Evolutionary conservation across 495 filamentous ascomycete species (phyloP).

Genomic region (Parathielavia appendiculata): DNA sequence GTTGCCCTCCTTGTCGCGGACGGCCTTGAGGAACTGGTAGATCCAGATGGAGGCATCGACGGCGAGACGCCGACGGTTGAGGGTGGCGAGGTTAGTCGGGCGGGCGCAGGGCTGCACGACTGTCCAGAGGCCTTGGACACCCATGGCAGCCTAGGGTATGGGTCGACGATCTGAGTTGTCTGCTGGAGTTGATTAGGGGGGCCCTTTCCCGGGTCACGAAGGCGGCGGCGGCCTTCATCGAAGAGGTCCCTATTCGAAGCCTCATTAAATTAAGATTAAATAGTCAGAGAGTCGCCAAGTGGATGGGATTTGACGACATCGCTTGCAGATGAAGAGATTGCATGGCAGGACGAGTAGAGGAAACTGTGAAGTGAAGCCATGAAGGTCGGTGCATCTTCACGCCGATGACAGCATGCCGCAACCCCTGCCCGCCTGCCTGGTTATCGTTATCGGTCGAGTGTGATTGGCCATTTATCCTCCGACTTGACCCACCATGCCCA

Average conservation of each 20-base stretch:
- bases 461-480: constrained; percentile 12
- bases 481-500: not conserved
- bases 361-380: not conserved
- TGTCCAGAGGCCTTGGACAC: constrained; percentile 95
- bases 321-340: no score
- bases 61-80: constrained; percentile 90
- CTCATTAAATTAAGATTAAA: no score
- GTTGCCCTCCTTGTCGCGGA: constrained; percentile 96
- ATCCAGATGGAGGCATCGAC: constrained; percentile 99
- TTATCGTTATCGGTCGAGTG: not conserved
- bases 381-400: constrained; percentile 3
- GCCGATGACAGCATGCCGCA: not conserved
- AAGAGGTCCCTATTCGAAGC: no score
- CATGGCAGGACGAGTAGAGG: not conserved
- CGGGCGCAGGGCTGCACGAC: constrained; percentile 87
- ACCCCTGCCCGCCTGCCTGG: constrained; percentile 17
- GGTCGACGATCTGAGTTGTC: not conserved
- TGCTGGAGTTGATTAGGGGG: no score
- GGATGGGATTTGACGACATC: no score
- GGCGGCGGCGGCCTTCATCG: no score
- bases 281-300: no score
- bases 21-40: constrained; percentile 97
- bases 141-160: constrained; percentile 54
- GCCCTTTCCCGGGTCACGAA: no score
- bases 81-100: constrained; percentile 87